Conservation (phyloP, 1,284 basidiomycete genomes). For the Sporisorium exsertum region DNA sequence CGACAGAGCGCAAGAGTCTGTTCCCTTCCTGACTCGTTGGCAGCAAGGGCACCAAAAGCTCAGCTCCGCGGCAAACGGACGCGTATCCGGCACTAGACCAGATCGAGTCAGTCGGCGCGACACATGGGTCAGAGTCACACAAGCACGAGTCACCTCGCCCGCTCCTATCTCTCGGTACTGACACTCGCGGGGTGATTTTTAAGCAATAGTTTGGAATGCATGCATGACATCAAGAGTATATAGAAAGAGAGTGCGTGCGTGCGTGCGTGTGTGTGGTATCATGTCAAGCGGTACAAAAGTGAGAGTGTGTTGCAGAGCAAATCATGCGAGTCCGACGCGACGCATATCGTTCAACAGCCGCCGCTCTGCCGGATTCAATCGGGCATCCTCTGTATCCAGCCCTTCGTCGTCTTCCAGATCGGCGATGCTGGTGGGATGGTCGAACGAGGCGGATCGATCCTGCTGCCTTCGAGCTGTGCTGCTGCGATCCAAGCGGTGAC, state of each 20-base stretch:
- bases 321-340: constrained; percentile 33
- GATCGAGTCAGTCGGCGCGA: constrained; percentile 11
- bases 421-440: constrained; percentile 43
- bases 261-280: not conserved
- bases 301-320: not conserved
- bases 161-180: not conserved
- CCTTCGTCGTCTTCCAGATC: constrained; percentile 49
- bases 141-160: constrained; percentile 16
- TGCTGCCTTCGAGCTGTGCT: constrained; percentile 2
- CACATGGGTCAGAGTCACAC: not conserved
- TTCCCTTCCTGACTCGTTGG: constrained; percentile 32
- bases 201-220: too few relatives aligned
- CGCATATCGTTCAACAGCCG: constrained; percentile 50
- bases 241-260: not conserved
- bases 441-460: constrained; percentile 12
- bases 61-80: constrained; percentile 15
- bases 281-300: not conserved
- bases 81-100: not conserved
- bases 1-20: constrained; percentile 7
- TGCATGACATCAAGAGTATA: not conserved
- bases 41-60: too few relatives aligned
- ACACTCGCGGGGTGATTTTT: too few relatives aligned
- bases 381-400: constrained; percentile 32
- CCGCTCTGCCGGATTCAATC: constrained; percentile 44
- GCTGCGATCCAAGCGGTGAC: constrained; percentile 26